phyloP scores from a whole-genome alignment of 1,284 basidiomycete genomes.

The Coriolopsis trogii region DNA sequence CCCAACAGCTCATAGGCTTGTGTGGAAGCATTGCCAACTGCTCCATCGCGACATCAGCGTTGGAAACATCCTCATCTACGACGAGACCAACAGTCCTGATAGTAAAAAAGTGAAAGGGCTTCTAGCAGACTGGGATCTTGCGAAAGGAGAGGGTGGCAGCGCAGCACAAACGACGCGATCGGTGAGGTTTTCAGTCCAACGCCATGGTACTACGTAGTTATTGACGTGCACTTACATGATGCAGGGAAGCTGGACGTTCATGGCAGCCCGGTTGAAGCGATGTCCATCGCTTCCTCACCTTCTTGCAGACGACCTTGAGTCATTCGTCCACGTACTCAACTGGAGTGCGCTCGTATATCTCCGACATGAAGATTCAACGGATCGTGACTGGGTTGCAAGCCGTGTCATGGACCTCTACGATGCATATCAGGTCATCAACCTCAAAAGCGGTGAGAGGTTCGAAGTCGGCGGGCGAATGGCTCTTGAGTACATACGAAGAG shows the following conservation, averaged over 20 bases:
- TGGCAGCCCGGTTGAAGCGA: slow-evolving; percentile 2
- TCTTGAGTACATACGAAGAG: too few species aligned
- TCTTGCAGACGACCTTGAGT: slow-evolving; percentile 14
- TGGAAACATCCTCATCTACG: slow-evolving; percentile 3
- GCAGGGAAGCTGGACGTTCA: slow-evolving; percentile 20
- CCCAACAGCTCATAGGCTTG: slow-evolving; percentile 2
- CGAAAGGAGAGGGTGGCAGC: too few species aligned
- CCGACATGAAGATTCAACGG: too few species aligned
- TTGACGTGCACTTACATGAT: too few species aligned
- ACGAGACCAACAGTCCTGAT: neutral
- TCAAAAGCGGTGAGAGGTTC: too few species aligned
- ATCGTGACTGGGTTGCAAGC: too few species aligned
- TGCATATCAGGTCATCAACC: too few species aligned
- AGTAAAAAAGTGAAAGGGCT: neutral
- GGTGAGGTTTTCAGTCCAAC: too few species aligned
- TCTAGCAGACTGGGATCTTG: neutral
- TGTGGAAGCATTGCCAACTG: neutral
- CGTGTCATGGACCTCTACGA: too few species aligned
- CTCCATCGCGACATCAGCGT: slow-evolving; percentile 8
- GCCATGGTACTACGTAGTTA: too few species aligned
- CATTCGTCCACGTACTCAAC: slow-evolving; percentile 9
- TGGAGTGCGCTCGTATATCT: slow-evolving; percentile 6
- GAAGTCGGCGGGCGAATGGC: too few species aligned
- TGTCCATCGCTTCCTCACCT: slow-evolving; percentile 1
- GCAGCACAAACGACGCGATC: too few species aligned